These are phyloP conservation scores for Exidia glandulosa DNA, from an alignment of 768 basidiomycete genomes.

Conservation along the genomic window DNA sequence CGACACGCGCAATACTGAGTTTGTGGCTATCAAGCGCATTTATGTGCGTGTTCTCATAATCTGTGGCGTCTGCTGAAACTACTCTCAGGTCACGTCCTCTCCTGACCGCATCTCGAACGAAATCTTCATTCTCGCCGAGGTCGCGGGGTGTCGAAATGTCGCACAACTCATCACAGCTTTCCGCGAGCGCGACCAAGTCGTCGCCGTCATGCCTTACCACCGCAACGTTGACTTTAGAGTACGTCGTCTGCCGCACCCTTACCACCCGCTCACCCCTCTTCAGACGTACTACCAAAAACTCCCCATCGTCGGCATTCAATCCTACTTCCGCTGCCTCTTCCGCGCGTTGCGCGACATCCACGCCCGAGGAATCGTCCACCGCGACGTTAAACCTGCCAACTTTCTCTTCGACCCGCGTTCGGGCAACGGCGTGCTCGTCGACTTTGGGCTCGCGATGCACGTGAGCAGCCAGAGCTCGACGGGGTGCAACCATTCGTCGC, in stretches of 20 bases:
- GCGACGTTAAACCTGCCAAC: constrained; percentile 97
- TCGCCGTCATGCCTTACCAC: constrained; percentile 93
- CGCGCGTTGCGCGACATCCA: constrained; percentile 86
- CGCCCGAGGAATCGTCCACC: constrained; percentile 77
- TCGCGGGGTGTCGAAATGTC: constrained; percentile 77
- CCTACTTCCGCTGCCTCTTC: constrained; percentile 86
- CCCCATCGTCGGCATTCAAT: constrained; percentile 64
- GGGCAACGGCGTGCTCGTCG: constrained; percentile 77
- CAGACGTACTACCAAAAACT: constrained; percentile 65
- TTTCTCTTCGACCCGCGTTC: constrained; percentile 85
- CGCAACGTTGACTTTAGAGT: constrained; percentile 82
- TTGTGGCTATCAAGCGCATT: constrained; percentile 92
- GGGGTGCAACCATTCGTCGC: constrained; percentile 70
- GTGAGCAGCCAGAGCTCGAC: constrained; percentile 35
- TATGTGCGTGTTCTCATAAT: too few relatives aligned
- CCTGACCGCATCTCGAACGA: constrained; percentile 91
- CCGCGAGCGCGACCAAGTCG: constrained; percentile 81
- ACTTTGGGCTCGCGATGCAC: constrained; percentile 73
- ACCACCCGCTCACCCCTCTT: too few relatives aligned
- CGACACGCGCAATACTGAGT: constrained; percentile 35
- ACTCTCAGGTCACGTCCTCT: constrained; percentile 91
- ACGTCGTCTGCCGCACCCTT: too few relatives aligned
- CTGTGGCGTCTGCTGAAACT: too few relatives aligned
- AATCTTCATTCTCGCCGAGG: constrained; percentile 77
- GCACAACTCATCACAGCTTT: constrained; percentile 95